Conservation (phyloP, 2,329 filamentous ascomycete genomes). For the Macroventuria anomochaeta region DNA sequence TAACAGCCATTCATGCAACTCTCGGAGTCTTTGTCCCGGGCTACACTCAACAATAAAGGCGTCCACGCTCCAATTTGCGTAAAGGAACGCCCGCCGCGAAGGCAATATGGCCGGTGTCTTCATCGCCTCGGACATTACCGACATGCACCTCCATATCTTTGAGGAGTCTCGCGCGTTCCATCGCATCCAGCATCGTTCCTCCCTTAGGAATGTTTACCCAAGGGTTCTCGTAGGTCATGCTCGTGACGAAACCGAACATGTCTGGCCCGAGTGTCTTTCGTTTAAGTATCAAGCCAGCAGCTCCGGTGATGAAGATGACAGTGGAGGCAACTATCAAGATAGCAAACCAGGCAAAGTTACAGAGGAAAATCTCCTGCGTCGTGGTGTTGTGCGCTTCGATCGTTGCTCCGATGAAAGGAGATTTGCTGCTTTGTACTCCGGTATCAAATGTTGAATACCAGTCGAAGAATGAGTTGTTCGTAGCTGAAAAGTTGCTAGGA, state of each 20-base stretch:
- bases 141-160: slow-evolving; percentile 41
- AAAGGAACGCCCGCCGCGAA: slow-evolving; percentile 42
- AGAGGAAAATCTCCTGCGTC: slow-evolving; percentile 30
- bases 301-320: slow-evolving; percentile 30
- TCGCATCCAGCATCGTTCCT: slow-evolving; percentile 40
- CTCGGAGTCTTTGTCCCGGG: not conserved
- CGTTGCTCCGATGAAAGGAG: slow-evolving; percentile 39
- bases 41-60: slow-evolving; percentile 31
- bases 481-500: slow-evolving; percentile 27
- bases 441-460: slow-evolving; percentile 26
- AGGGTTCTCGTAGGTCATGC: slow-evolving; percentile 49
- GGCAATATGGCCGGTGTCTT: slow-evolving; percentile 46
- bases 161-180: slow-evolving; percentile 44
- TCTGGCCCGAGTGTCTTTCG: slow-evolving; percentile 40
- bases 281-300: slow-evolving; percentile 32
- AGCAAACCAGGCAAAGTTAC: slow-evolving; percentile 39
- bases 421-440: not conserved
- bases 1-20: slow-evolving; percentile 3
- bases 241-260: slow-evolving; percentile 46
- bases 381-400: slow-evolving; percentile 24
- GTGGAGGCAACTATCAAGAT: slow-evolving; percentile 30
- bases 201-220: slow-evolving; percentile 37
- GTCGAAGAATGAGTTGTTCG: slow-evolving; percentile 18
- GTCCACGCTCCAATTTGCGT: slow-evolving; percentile 36
- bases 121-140: slow-evolving; percentile 39